Evolutionary conservation across 192 early-diverging fungal species (phyloP).

Genomic region (Hyaloraphidium curvatum): DNA sequence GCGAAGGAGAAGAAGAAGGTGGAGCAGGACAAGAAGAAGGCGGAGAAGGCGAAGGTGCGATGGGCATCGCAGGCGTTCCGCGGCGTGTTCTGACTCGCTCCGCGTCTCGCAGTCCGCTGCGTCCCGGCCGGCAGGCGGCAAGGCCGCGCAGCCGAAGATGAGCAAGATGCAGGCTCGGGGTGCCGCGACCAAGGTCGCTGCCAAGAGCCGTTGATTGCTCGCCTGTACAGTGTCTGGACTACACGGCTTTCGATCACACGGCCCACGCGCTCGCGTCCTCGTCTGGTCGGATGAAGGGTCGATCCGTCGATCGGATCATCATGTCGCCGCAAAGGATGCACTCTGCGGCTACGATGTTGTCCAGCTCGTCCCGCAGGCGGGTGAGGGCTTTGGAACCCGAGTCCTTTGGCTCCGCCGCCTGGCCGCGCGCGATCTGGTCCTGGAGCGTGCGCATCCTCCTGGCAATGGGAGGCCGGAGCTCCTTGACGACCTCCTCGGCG

Average conservation of each 20-base stretch:
- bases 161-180: slow-evolving; percentile 70
- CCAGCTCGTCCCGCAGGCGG: slow-evolving; percentile 38
- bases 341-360: slow-evolving; percentile 60
- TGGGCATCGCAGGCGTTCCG: background rate
- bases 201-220: slow-evolving; percentile 67
- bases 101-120: slow-evolving; percentile 11
- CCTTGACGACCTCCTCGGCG: slow-evolving; percentile 16
- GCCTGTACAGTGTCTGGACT: too few species aligned
- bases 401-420: slow-evolving; percentile 9
- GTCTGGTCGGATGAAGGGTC: slow-evolving; percentile 50
- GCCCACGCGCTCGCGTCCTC: too few species aligned
- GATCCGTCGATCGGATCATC: slow-evolving; percentile 77
- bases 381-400: background rate
- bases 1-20: slow-evolving; percentile 87
- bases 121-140: slow-evolving; percentile 17
- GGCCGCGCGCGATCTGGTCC: background rate
- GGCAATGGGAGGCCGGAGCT: background rate
- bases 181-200: slow-evolving; percentile 51
- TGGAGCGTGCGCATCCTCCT: background rate
- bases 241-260: too few species aligned
- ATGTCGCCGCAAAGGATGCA: slow-evolving; percentile 90
- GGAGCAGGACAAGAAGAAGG: slow-evolving; percentile 68
- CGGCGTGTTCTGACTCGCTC: background rate
- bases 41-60: slow-evolving; percentile 56
- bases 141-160: slow-evolving; percentile 35